Evolutionary conservation across 768 basidiomycete species (phyloP), one percentile per base, ranked within the genome.

Genomic region (Boletus eberwhitei): DNA sequence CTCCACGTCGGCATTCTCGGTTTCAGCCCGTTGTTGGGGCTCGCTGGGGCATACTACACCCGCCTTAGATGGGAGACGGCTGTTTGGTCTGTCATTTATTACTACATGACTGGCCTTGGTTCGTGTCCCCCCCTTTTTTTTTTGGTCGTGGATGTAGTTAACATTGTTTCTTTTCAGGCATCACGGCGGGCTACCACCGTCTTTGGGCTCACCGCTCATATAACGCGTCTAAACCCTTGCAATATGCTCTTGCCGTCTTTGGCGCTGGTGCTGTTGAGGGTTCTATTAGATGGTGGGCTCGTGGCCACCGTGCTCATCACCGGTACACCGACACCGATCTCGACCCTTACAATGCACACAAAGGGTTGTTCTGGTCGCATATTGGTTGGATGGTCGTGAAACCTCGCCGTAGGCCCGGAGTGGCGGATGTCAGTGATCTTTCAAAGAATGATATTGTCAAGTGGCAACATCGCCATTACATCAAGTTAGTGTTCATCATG

Each of bases 241-340:
- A 98, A 69, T 97, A 93, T 67, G 74, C 82, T 59, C 83, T 98
- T 45, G 91, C 94, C 24, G 64, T 89, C 19, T 80, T 85, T 11
- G 97, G 96, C 47, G 87, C 93, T 2, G 96, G 97, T 45, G 95
- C 96, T 5, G 88, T 96, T 44, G 84, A 99, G 68, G 96, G 96
- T 9, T 97, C 95, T 21, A 96, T 99, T 76, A 90, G 92, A 71
- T 98, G 97, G 97, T 98, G 97, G 97, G 88, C 88, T 21, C 84
- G 97, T 49, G 95, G 95, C 45, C 97, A 99, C 78, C 90, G 96
- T 56, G 96, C 96, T 4, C 95, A 97, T 72, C 95, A 97, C 68
- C 84, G 94, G 40, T 96, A 97, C 77, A 98, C 94, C 62, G 94
- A 96, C 74, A 98, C 94, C 65, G 91, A 93, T 52, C 87, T 98